Conservation (phyloP, 139 green algal genomes). For the Trebouxia sp. region DNA sequence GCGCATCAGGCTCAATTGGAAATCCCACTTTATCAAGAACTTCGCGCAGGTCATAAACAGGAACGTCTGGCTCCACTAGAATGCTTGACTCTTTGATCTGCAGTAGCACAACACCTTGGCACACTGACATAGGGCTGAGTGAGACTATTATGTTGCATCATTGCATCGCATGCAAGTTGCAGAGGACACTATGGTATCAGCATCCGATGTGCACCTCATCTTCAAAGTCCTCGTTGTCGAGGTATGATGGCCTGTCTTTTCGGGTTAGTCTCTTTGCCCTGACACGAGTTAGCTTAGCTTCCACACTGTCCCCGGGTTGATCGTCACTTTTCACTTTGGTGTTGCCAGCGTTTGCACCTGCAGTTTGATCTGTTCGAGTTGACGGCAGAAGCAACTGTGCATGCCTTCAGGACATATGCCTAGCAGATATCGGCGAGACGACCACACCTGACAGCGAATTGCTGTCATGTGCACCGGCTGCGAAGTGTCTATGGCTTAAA, state of each 20-base stretch:
- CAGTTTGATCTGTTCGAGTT: not conserved
- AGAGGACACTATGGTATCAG: not conserved
- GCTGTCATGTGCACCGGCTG: not conserved
- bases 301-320: not conserved
- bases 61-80: slow-evolving; percentile 41
- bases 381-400: not conserved
- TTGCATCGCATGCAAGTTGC: not conserved
- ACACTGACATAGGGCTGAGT: not conserved
- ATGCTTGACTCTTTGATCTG: slow-evolving; percentile 38
- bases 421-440: no score
- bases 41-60: slow-evolving; percentile 51
- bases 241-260: slow-evolving; percentile 43
- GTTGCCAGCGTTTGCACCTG: not conserved
- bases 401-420: not conserved
- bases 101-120: not conserved
- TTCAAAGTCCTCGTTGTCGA: slow-evolving; percentile 39
- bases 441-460: not conserved
- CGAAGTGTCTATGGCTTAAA: not conserved
- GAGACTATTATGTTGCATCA: not conserved
- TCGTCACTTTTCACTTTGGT: not conserved
- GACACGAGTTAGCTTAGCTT: not conserved
- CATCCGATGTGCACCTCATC: slow-evolving; percentile 41
- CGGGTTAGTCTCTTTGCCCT: slow-evolving; percentile 13
- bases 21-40: not conserved
- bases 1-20: not conserved